phyloP scores from a whole-genome alignment of 768 basidiomycete species.

The Kwoniella mangroviensis region DNA sequence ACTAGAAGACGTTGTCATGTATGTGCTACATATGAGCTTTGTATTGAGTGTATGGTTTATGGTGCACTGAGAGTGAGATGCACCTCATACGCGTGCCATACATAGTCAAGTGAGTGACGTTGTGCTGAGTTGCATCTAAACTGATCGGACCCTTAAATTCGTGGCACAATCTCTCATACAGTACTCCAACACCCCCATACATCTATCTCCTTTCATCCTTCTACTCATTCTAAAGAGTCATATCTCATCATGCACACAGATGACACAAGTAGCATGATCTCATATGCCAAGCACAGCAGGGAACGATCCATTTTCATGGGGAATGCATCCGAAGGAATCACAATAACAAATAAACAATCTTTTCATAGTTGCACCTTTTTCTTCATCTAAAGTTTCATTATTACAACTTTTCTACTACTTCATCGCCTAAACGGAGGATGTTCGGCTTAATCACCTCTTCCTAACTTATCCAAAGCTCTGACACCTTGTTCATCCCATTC shows the following conservation, averaged over 20 bases:
- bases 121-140: not conserved
- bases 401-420: conserved; percentile 2
- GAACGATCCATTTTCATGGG: not conserved
- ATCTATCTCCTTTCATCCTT: not conserved
- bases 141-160: not conserved
- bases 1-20: too few relatives aligned
- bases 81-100: not conserved
- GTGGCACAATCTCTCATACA: not conserved
- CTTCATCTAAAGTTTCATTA: not conserved
- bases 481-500: conserved; percentile 94
- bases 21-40: not conserved
- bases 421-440: not conserved
- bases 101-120: not conserved
- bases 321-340: not conserved
- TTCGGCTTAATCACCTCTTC: conserved; percentile 62
- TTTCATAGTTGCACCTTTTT: not conserved
- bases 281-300: not conserved
- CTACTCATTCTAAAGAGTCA: not conserved
- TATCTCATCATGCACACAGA: not conserved
- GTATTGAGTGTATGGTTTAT: not conserved
- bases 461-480: conserved; percentile 81
- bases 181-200: not conserved
- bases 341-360: not conserved
- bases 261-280: not conserved
- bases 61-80: not conserved